Base-by-base conservation (phyloP, 345 rosid species). In the Leavenworthia alabamica region DNA sequence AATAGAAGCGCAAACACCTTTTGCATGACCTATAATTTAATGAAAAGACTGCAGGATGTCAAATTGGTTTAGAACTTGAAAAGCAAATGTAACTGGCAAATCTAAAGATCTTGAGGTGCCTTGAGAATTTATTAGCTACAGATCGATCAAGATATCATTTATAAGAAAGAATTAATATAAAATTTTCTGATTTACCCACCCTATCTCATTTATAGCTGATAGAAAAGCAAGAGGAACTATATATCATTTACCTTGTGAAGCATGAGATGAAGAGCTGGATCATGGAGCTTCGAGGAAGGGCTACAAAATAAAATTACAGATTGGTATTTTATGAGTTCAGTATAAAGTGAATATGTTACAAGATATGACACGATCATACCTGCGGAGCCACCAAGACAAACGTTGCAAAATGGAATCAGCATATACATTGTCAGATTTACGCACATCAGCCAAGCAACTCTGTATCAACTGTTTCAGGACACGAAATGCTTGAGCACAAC, bases 361-460 rank as follows among this genome's bases (percentile, higher is more conserved):
- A 15, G 45, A 52, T 40, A 52, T 69, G 47, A 66, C 56, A 24
- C 53, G 53, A 44, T 69, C 62, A 60, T 74, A 90, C 98, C 95
- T 88, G 93, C 93, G 83, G 76, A 92, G 86, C 96, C 95, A 92
- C 70, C 93, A 82, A 75, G 86, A 89, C 31, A 89, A 76, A 74
- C 90, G 95, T 78, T 89, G 98, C 81, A 88, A 79, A 46, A 86
- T 65, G 31, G 96, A 90, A 79, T 92, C 98, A 72, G 98, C 98
- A 78, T 83, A 92, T 32, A 83, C 79, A 67, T 86, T 92, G 46
- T 88, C 86, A 17, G 83, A 86, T 64, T 84, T 75, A 51, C 82
- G 78, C 73, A 87, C 96, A 73, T 92, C 96, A 39, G 82, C 60
- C 53, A 92, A 90, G 77, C 98, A 92, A 67, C 89, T 82, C 70